Conservation (phyloP, 228 moss, liverwort and hornwort species). For the Sphagnum magellanicum region DNA sequence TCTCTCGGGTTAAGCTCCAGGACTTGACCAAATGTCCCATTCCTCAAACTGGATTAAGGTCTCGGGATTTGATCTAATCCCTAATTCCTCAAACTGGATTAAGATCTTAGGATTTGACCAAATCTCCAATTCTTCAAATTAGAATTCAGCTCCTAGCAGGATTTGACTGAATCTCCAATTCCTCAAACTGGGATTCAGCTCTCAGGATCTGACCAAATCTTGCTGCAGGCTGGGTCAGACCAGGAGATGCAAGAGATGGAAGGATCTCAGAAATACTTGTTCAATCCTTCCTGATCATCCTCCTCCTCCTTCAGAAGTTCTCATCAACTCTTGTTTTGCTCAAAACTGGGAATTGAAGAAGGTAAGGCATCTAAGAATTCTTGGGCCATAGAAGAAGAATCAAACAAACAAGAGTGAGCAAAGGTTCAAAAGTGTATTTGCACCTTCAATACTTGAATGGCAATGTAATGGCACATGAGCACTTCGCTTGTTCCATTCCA, state of each 20-base stretch:
- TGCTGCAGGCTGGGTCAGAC: too few species aligned
- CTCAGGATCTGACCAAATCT: too few species aligned
- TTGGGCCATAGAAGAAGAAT: neutral
- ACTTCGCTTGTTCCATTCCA: slow-evolving; percentile 82
- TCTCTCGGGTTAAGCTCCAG: too few species aligned
- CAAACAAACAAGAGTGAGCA: neutral
- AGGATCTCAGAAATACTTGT: too few species aligned
- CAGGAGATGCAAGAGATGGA: too few species aligned
- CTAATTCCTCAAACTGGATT: too few species aligned
- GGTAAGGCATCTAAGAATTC: neutral
- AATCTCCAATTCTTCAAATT: too few species aligned
- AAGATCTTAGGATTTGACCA: too few species aligned
- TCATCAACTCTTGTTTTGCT: neutral
- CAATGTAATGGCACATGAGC: slow-evolving; percentile 87
- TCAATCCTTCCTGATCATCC: too few species aligned
- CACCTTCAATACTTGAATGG: slow-evolving; percentile 71
- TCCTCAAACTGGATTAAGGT: neutral
- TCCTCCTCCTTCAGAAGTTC: neutral
- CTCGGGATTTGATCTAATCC: neutral
- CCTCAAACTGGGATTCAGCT: too few species aligned
- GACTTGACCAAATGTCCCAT: neutral
- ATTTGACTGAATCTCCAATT: too few species aligned
- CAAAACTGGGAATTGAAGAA: neutral
- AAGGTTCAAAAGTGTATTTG: neutral
- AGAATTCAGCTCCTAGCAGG: too few species aligned